Conservation (phyloP, 202 grass and related monocot genomes). For the Dendrocalamus latiflorus region DNA sequence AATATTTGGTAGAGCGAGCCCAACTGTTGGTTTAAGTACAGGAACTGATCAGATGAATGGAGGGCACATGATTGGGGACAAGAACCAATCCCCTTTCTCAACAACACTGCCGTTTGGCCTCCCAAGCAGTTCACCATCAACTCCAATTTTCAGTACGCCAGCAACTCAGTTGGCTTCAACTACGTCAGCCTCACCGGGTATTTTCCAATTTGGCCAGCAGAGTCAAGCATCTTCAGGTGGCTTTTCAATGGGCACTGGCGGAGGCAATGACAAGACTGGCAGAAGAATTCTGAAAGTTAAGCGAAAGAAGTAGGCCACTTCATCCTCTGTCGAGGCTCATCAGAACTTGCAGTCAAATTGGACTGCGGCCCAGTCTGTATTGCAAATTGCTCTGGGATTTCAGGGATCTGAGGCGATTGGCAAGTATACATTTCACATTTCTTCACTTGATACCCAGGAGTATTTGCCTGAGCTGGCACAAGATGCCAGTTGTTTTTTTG, state of each 20-base stretch:
- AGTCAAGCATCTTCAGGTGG: constrained; percentile 31
- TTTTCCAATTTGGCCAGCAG: constrained; percentile 52
- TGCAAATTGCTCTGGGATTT: constrained; percentile 16
- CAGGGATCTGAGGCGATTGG: not conserved
- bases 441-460: not conserved
- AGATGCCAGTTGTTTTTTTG: not conserved
- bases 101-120: constrained; percentile 10
- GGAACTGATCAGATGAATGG: constrained; percentile 33
- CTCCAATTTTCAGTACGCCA: constrained; percentile 19
- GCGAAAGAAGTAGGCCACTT: constrained; percentile 31
- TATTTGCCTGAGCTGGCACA: constrained; percentile 7
- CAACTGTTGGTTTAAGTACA: not conserved
- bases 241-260: constrained; percentile 37
- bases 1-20: constrained; percentile 17
- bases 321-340: not conserved
- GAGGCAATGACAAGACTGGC: constrained; percentile 33
- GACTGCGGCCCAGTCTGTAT: not conserved
- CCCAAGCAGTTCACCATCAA: constrained; percentile 19
- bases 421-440: not conserved
- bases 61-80: not conserved
- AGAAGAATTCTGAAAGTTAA: constrained; percentile 47
- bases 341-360: not conserved
- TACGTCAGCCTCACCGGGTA: constrained; percentile 2
- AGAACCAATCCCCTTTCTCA: constrained; percentile 10
- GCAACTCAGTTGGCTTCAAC: constrained; percentile 25